A percentile compares a stretch with the other conserved stretches of the same genome.
These are phyloP conservation scores for Herpotrichia juniperi DNA, from an alignment of 2,329 filamentous ascomycete species.

Conservation along the genomic window DNA sequence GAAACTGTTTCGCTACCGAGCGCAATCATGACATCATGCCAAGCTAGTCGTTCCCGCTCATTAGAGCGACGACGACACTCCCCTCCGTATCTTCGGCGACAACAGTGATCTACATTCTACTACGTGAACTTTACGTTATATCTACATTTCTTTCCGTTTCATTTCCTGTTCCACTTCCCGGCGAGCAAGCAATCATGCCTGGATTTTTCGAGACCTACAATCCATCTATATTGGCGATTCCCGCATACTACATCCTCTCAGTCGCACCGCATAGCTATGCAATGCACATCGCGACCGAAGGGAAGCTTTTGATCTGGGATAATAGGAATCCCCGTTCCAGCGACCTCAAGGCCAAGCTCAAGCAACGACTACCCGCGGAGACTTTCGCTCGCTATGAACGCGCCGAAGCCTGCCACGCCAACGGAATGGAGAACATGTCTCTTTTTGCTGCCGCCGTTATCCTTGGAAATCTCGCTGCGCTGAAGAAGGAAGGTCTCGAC, in stretches of 20 bases:
- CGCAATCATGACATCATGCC: not conserved
- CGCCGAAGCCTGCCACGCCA: slow-evolving; percentile 52
- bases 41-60: not conserved
- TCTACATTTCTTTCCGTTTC: not conserved
- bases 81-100: too few relatives aligned
- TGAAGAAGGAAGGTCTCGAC: slow-evolving; percentile 30
- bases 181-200: slow-evolving; percentile 12
- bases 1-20: too few relatives aligned
- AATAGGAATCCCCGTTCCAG: slow-evolving; percentile 51
- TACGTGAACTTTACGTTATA: too few relatives aligned
- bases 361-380: slow-evolving; percentile 43
- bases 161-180: not conserved
- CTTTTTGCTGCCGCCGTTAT: slow-evolving; percentile 53
- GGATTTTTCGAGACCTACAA: slow-evolving; percentile 36
- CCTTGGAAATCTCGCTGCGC: slow-evolving; percentile 49
- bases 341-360: slow-evolving; percentile 41
- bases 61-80: not conserved
- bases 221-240: slow-evolving; percentile 52
- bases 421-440: slow-evolving; percentile 55
- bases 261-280: slow-evolving; percentile 50
- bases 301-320: slow-evolving; percentile 46
- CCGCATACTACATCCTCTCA: slow-evolving; percentile 51
- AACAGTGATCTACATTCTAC: too few relatives aligned
- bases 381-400: slow-evolving; percentile 52
- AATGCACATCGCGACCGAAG: slow-evolving; percentile 43